A percentile compares a stretch with the other conserved stretches of the same genome.
phyloP scores from a whole-genome alignment of 2,329 filamentous ascomycete genomes.

The Lachnellula hyalina region DNA sequence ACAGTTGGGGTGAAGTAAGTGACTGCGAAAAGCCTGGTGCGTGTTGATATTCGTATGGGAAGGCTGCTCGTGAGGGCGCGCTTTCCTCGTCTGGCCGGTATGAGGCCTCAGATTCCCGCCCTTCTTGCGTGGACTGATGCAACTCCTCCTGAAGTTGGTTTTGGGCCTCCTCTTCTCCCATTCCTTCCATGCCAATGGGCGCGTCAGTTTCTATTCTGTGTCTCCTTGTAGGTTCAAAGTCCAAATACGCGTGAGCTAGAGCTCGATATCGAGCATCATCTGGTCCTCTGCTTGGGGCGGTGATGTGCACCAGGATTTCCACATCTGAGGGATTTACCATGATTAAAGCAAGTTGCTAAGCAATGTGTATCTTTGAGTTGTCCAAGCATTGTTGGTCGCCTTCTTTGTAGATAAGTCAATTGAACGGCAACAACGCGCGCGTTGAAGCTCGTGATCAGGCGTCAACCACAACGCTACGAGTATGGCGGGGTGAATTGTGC shows the following conservation, averaged over 20 bases:
- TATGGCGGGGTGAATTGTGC: too few relatives aligned
- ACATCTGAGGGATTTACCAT: slow-evolving; percentile 14
- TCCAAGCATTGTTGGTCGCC: neutral
- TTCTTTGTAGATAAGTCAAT: too few relatives aligned
- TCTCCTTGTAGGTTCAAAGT: slow-evolving; percentile 22
- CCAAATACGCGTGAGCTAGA: slow-evolving; percentile 28
- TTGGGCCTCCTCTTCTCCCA: slow-evolving; percentile 37
- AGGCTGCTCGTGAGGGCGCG: neutral
- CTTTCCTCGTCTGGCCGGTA: slow-evolving; percentile 16
- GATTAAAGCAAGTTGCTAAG: neutral
- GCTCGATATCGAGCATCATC: slow-evolving; percentile 30
- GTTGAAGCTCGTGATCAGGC: too few relatives aligned
- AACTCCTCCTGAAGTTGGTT: slow-evolving; percentile 25
- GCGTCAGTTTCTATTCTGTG: slow-evolving; percentile 34
- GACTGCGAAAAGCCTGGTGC: neutral
- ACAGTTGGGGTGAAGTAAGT: slow-evolving; percentile 19
- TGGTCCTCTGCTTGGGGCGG: slow-evolving; percentile 28
- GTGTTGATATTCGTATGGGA: neutral
- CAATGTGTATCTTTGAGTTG: neutral
- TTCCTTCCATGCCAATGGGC: slow-evolving; percentile 18
- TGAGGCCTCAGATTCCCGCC: slow-evolving; percentile 21
- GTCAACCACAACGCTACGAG: too few relatives aligned
- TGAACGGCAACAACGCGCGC: too few relatives aligned
- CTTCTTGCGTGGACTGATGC: slow-evolving; percentile 14
- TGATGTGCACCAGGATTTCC: slow-evolving; percentile 31